Evolutionary conservation across 164 flowering plant species (phyloP).

Genomic region (Protea cynaroides): DNA sequence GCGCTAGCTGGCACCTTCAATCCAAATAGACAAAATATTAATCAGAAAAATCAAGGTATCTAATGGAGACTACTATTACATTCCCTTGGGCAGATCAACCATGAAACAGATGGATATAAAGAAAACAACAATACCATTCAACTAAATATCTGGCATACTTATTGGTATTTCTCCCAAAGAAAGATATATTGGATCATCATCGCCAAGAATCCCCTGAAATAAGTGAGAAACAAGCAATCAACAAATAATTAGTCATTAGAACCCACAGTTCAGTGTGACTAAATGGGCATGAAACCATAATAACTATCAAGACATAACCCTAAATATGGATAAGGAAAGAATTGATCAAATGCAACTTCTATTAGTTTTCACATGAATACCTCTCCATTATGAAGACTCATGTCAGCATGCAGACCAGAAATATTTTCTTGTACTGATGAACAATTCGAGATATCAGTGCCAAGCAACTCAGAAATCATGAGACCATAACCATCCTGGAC

Average conservation of each 20-base stretch:
- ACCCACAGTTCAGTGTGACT: too few species aligned
- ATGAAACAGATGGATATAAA: conserved; percentile 7
- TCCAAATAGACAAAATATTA: background rate
- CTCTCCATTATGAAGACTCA: conserved; percentile 68
- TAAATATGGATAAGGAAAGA: background rate
- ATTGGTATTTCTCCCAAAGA: conserved; percentile 93
- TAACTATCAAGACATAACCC: background rate
- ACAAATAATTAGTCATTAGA: background rate
- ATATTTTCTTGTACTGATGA: conserved; percentile 52
- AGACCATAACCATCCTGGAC: conserved; percentile 77
- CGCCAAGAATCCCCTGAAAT: conserved; percentile 70
- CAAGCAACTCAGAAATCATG: conserved; percentile 75
- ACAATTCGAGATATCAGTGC: conserved; percentile 50
- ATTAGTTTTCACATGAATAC: conserved; percentile 28
- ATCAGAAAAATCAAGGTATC: background rate
- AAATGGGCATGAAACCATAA: background rate
- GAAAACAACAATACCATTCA: conserved; percentile 27
- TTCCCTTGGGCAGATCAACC: conserved; percentile 2
- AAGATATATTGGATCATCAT: conserved; percentile 85
- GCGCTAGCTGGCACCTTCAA: background rate
- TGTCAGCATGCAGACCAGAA: conserved; percentile 52
- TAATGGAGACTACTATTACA: background rate
- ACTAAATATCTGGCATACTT: conserved; percentile 54
- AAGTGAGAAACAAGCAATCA: conserved; percentile 10
- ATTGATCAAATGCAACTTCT: conserved; percentile 4